These are phyloP conservation scores for Leishmania gerbilli DNA, from an alignment of 208 protist genomes.

Conservation along the genomic window DNA sequence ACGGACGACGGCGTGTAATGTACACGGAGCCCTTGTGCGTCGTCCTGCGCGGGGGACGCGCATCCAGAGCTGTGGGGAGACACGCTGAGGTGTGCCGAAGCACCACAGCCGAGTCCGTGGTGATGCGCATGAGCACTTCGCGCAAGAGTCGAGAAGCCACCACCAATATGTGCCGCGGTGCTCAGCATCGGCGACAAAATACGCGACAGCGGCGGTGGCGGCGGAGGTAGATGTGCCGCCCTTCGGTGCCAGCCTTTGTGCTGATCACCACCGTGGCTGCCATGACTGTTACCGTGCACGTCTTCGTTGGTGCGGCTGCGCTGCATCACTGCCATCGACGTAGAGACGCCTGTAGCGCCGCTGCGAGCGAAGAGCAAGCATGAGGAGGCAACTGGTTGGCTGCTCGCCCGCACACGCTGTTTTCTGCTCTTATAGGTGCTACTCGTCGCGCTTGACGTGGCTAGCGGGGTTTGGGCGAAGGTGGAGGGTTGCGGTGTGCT, in stretches of 20 bases:
- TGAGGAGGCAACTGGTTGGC: not conserved
- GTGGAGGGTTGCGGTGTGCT: not conserved
- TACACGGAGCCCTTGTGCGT: not conserved
- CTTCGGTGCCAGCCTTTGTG: not conserved
- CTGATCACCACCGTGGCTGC: not conserved
- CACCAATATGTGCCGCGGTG: not conserved
- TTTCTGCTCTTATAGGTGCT: not conserved
- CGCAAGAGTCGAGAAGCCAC: constrained; percentile 8
- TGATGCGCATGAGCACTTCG: not conserved
- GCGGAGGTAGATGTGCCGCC: not conserved
- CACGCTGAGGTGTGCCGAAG: not conserved
- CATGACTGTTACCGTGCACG: not conserved
- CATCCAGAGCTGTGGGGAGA: not conserved
- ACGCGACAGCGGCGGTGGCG: constrained; percentile 15
- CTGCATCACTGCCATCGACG: not conserved
- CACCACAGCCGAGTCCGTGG: not conserved
- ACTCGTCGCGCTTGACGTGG: not conserved
- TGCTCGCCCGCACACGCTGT: not conserved
- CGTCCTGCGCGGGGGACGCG: not conserved
- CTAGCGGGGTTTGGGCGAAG: not conserved
- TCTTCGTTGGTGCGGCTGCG: not conserved
- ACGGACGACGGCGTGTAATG: not conserved
- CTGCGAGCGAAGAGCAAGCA: not conserved
- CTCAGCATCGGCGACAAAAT: constrained; percentile 15
- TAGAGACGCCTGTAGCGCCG: not conserved